Evolutionary conservation across 768 basidiomycete genomes (phyloP).

Genomic region (Podaxis sp.): DNA sequence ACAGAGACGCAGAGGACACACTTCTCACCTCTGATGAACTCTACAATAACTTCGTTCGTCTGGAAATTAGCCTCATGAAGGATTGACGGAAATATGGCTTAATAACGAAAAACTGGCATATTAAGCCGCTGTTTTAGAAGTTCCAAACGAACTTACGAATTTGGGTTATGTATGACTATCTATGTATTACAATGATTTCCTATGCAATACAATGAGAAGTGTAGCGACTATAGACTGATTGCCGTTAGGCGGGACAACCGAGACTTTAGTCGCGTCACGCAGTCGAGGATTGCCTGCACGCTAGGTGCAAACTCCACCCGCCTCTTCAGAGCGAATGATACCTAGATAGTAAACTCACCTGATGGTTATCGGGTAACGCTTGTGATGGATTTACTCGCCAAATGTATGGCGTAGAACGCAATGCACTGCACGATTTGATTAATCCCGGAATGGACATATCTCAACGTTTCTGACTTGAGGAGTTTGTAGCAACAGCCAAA

Average conservation of each 20-base stretch:
- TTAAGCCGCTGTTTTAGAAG: background rate
- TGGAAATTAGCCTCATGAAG: constrained; percentile 7
- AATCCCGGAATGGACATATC: no score
- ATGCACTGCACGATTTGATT: background rate
- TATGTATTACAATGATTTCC: background rate
- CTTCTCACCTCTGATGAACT: constrained; percentile 69
- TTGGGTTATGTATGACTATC: background rate
- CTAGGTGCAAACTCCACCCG: background rate
- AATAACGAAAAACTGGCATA: background rate
- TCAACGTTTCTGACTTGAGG: no score
- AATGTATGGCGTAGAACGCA: background rate
- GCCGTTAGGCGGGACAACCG: background rate
- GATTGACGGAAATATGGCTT: background rate
- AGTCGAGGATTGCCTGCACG: background rate
- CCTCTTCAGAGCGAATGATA: background rate
- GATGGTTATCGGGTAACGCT: background rate
- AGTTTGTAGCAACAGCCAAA: no score
- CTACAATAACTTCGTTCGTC: constrained; percentile 65
- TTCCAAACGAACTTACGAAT: background rate
- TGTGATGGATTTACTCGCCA: background rate
- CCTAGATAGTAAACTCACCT: background rate
- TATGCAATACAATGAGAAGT: background rate
- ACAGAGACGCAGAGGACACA: constrained; percentile 59
- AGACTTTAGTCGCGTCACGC: background rate
- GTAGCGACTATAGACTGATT: background rate